Percentiles rank a stretch among this genome's conserved stretches.
Conservation (phyloP, 2,329 filamentous ascomycete species). For the Rutstroemia sp. region DNA sequence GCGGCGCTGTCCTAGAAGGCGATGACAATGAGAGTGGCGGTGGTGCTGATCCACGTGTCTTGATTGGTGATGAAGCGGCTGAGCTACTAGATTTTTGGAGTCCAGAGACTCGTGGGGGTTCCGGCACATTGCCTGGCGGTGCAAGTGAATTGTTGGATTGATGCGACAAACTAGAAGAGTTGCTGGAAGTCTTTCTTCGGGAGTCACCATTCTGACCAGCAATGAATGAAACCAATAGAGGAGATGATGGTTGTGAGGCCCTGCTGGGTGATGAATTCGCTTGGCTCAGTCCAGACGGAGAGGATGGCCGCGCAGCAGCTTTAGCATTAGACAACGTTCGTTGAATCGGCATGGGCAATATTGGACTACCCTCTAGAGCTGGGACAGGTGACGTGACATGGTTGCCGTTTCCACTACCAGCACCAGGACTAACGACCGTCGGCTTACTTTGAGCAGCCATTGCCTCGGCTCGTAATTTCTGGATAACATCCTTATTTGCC, state of each 20-base stretch:
- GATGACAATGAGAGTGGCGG: constrained; percentile 44
- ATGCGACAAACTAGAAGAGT: constrained; percentile 75
- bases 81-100: constrained; percentile 52
- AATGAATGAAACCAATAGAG: constrained; percentile 93
- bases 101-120: constrained; percentile 57
- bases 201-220: constrained; percentile 71
- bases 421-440: constrained; percentile 17
- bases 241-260: constrained; percentile 76
- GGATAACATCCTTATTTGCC: constrained; percentile 97
- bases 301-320: constrained; percentile 69
- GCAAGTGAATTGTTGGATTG: constrained; percentile 65
- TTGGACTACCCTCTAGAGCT: constrained; percentile 76
- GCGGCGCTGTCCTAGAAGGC: constrained; percentile 59
- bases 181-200: constrained; percentile 86
- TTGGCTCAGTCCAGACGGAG: constrained; percentile 74
- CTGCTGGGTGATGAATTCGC: constrained; percentile 82
- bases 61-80: constrained; percentile 48
- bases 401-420: constrained; percentile 6
- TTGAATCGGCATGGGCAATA: constrained; percentile 72
- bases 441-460: constrained; percentile 58
- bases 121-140: constrained; percentile 58
- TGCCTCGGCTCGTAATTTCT: constrained; percentile 88
- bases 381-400: constrained; percentile 51
- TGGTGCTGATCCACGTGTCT: constrained; percentile 40
- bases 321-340: constrained; percentile 79